A percentile compares a stretch with the other conserved stretches of the same genome.
Evolutionary conservation across 768 basidiomycete genomes (phyloP).

Genomic region (Porphyrellus cyaneotinctus): DNA sequence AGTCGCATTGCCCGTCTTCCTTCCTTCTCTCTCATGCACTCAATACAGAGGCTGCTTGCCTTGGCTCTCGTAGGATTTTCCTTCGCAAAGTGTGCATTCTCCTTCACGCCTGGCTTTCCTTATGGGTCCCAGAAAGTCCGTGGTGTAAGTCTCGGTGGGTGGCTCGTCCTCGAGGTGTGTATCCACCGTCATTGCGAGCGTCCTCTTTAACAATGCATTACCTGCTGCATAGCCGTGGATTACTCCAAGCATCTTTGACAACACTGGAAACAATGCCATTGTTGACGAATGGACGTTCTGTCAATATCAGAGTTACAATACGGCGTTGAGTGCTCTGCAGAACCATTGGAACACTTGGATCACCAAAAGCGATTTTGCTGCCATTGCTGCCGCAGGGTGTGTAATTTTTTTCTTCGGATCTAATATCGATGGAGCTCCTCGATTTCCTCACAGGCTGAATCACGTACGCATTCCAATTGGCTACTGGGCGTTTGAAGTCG

Average conservation of each 20-base stretch:
- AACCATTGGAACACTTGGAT: slow-evolving; percentile 85
- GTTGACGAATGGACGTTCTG: slow-evolving; percentile 81
- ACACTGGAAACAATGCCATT: slow-evolving; percentile 47
- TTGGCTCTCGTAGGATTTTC: slow-evolving; percentile 29
- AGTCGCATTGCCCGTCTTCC: slow-evolving; percentile 27
- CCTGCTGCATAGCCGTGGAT: slow-evolving; percentile 66
- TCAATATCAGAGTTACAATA: slow-evolving; percentile 49
- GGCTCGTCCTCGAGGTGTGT: slow-evolving; percentile 52
- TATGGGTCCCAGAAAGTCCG: slow-evolving; percentile 73
- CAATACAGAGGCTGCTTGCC: slow-evolving; percentile 10
- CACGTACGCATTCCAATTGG: slow-evolving; percentile 84
- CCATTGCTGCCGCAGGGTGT: slow-evolving; percentile 73
- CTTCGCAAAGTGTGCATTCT: slow-evolving; percentile 24
- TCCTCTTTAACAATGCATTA: slow-evolving; percentile 36
- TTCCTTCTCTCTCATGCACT: slow-evolving; percentile 48
- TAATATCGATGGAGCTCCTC: slow-evolving; percentile 1
- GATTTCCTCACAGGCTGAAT: slow-evolving; percentile 52
- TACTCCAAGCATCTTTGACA: slow-evolving; percentile 68
- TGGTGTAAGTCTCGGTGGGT: slow-evolving; percentile 79
- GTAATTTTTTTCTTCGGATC: slow-evolving; percentile 4
- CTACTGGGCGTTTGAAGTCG: slow-evolving; percentile 86
- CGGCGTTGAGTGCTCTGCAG: slow-evolving; percentile 49
- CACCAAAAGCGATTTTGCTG: slow-evolving; percentile 72
- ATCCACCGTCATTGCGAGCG: neutral
- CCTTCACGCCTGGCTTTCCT: slow-evolving; percentile 55